phyloP scores from a whole-genome alignment of 352 stramenopile genomes.

The Globisporangium yorkense region DNA sequence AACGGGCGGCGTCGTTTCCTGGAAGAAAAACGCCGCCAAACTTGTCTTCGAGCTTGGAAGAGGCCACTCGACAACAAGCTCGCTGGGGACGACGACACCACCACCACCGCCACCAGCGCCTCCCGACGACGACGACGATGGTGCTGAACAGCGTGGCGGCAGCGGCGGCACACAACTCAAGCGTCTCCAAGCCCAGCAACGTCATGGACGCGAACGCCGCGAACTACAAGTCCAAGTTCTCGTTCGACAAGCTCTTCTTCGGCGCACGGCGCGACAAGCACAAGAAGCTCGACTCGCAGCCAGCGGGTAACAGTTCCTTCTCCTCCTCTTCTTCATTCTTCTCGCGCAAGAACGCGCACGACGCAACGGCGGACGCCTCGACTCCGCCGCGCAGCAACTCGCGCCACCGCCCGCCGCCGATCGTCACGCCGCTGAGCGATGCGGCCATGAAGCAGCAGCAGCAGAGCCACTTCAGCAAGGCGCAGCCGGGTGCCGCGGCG shows the following conservation, averaged over 20 bases:
- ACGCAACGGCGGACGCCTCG: background rate
- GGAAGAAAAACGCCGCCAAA: background rate
- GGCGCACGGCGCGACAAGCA: constrained; percentile 7
- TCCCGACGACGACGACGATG: background rate
- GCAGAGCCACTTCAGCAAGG: background rate
- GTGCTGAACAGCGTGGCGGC: background rate
- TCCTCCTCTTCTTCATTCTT: constrained; percentile 10
- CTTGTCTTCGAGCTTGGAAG: too few species aligned
- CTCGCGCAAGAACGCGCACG: constrained; percentile 3
- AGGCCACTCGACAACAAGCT: too few species aligned
- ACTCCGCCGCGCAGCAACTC: constrained; percentile 4
- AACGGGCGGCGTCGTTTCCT: background rate
- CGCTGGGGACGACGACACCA: too few species aligned
- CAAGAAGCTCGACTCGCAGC: constrained; percentile 11
- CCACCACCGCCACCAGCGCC: too few species aligned
- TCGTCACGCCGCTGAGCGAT: constrained; percentile 4
- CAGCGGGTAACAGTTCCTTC: background rate
- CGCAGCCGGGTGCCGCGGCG: background rate
- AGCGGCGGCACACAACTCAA: background rate
- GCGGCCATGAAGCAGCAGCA: background rate
- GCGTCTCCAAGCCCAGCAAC: background rate
- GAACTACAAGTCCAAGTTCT: constrained; percentile 20
- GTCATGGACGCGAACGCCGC: background rate
- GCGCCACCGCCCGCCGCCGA: constrained; percentile 21
- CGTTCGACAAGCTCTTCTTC: constrained; percentile 20